phyloP scores from a whole-genome alignment of 1,284 basidiomycete species.

The Pseudozyma sp. region DNA sequence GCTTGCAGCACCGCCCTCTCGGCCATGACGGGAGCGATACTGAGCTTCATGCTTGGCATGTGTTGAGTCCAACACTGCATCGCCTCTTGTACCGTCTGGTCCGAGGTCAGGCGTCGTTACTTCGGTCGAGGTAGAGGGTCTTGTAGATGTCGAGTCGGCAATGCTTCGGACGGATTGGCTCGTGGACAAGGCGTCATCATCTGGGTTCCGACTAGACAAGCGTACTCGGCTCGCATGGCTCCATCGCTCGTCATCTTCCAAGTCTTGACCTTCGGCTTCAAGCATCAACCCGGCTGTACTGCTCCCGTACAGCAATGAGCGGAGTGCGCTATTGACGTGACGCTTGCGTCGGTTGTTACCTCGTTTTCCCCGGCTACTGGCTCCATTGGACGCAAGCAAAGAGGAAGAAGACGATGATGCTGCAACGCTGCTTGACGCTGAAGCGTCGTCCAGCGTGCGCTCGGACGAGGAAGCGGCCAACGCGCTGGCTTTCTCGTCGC shows the following conservation, averaged over 20 bases:
- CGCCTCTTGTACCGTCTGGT: conserved; percentile 19
- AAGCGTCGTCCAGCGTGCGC: conserved; percentile 10
- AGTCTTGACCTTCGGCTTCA: conserved; percentile 20
- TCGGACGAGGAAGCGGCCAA: conserved; percentile 6
- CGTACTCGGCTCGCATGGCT: conserved; percentile 15
- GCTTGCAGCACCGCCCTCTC: conserved; percentile 19
- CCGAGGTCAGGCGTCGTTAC: conserved; percentile 44
- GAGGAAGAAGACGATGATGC: conserved; percentile 11
- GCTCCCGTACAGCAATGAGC: conserved; percentile 52
- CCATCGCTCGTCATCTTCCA: conserved; percentile 40
- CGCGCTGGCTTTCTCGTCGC: conserved; percentile 11
- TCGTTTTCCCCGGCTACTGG: conserved; percentile 21
- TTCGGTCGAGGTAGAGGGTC: conserved; percentile 45
- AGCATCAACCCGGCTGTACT: conserved; percentile 27
- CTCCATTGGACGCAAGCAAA: neutral
- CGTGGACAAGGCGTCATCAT: conserved; percentile 43
- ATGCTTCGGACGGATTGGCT: conserved; percentile 45
- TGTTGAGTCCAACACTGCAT: conserved; percentile 14
- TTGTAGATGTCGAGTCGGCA: conserved; percentile 47
- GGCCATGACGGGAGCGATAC: conserved; percentile 16
- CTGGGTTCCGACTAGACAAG: conserved; percentile 19
- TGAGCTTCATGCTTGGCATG: conserved; percentile 21
- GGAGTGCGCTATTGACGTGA: conserved; percentile 54
- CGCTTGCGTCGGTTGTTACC: conserved; percentile 36
- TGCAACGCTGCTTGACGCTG: conserved; percentile 2